Percentiles rank a stretch among this genome's conserved stretches.
phyloP scores from a whole-genome alignment of 768 basidiomycete species.

The Pleurotus pulmonarius region DNA sequence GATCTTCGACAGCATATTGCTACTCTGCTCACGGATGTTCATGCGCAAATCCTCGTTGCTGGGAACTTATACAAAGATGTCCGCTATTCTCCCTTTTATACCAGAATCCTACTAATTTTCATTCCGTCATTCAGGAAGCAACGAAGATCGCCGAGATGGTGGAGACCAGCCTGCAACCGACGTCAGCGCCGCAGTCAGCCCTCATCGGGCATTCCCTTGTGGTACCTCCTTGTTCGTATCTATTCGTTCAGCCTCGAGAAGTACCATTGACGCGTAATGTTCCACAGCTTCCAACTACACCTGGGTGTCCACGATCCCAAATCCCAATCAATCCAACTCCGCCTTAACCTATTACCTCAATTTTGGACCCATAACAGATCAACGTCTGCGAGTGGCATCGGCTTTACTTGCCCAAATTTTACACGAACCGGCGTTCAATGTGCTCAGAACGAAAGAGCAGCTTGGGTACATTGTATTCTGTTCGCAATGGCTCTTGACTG shows the following conservation, averaged over 20 bases:
- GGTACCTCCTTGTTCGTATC: constrained; percentile 58
- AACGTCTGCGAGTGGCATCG: constrained; percentile 59
- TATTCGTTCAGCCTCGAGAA: background rate
- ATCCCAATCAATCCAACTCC: constrained; percentile 85
- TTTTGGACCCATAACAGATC: constrained; percentile 65
- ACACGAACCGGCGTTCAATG: constrained; percentile 88
- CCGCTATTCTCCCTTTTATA: constrained; percentile 19
- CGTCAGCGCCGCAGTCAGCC: constrained; percentile 52
- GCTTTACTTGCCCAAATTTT: constrained; percentile 80
- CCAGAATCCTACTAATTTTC: background rate
- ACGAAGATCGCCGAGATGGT: constrained; percentile 65
- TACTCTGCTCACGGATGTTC: constrained; percentile 57
- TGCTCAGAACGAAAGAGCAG: constrained; percentile 91
- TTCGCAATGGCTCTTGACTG: constrained; percentile 49
- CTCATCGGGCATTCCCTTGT: constrained; percentile 57
- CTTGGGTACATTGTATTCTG: constrained; percentile 88
- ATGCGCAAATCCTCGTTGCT: constrained; percentile 69
- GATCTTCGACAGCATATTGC: constrained; percentile 64
- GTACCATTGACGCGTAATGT: background rate
- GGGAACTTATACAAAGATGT: constrained; percentile 89
- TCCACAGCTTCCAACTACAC: constrained; percentile 64
- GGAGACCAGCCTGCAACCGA: constrained; percentile 59
- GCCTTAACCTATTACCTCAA: constrained; percentile 83
- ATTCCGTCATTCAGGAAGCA: constrained; percentile 57
- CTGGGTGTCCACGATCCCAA: constrained; percentile 65